Evolutionary conservation across 306 rosid genomes (phyloP), one percentile per base, ranked within the genome.

Genomic region (Betula pendula): DNA sequence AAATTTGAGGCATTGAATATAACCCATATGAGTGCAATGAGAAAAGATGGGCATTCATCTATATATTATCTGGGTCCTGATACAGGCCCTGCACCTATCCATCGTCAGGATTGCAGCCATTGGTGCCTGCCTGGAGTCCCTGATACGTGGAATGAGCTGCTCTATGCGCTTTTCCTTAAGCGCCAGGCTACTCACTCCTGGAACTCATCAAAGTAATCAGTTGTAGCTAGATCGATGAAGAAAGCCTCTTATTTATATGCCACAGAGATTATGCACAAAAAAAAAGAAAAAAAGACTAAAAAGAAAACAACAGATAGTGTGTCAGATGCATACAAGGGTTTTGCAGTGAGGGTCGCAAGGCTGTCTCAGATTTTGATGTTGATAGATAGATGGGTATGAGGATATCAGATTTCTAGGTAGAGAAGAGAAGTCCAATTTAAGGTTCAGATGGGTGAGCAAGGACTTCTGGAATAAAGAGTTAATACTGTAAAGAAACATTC

Each of bases 51-150:
- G 25, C 97, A 89, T 78, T 85, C 87, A 3, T 95, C 99, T 6
- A 50, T 90, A 16, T 92, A 92, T 75, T 95, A 92, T 85, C 55
- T 83, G 1, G 85, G 92, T 40, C 90, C 86, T 2, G 51, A 68
- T 1, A 58, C 42, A 11, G 88, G 90, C 12, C 84, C 91, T 0
- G 89, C 85, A 9, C 81, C 93, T 24, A 71, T 11, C 74, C 96
- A 71, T 71, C 92, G 94, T 31, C 97, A 92, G 86, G 99, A 90
- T 78, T 92, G 97, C 75, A 95, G 99, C 76, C 99, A 95, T 63
- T 95, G 98, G 97, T 92, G 97, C 80, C 86, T 92, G 10, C 99
- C 98, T 53, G 98, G 99, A 55, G 97, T 90, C 40, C 97, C 99
- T 9, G 97, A 95, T 73, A 59, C 90, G 53, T 89, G 97, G 99